Base-by-base conservation (phyloP, 106 monocot genomes). In the Triglochin maritima region DNA sequence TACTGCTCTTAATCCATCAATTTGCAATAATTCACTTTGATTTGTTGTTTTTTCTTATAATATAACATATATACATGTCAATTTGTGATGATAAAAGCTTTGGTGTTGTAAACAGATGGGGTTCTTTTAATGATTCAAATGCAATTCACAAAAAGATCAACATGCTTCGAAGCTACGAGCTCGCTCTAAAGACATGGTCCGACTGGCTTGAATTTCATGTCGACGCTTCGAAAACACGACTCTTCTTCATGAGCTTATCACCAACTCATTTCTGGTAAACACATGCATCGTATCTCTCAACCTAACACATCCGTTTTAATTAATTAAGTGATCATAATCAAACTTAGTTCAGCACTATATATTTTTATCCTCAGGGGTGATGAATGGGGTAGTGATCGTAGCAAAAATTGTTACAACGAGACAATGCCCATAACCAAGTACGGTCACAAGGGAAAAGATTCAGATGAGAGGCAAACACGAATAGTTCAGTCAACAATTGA, bases 191-290 rank as follows among this genome's bases (percentile, higher is more conserved):
- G 53, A 87, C 82, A 13, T 94, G 94, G 94, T 76, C 94, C 1
- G 71, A 82, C 5, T 94, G 94, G 94, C 78, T 94, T 44, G 82
- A 94, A 41, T 72, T 68, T 49, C 82, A 89, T 69, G 60, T 94
- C 6, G 82, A 89, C 66, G 72, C 55, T 3, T 14, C 14, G 44
- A 81, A 70, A 59, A 80, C 78, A 9, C 77, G 73, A 15, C 74
- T 85, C 44, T 94, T 87, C 77, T 94, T 94, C 66, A 69, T 78
- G 47, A 89, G 71, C 82, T 80, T 94, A 82, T 94, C 94, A 4
- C 94, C 94, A 48, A 69, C 84, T 13, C 94, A 94, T 70, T 69
- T 47, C 15, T 80, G 67, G 92, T 87, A 62, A 73, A 62, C 3
- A 7, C 6, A 29, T 44, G 5, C 49, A 44, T 45, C 17, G 4